A percentile compares a stretch with the other conserved stretches of the same genome.
Evolutionary conservation across 257 asterid species (phyloP).

Genomic region (Nicotiana noctiflora): DNA sequence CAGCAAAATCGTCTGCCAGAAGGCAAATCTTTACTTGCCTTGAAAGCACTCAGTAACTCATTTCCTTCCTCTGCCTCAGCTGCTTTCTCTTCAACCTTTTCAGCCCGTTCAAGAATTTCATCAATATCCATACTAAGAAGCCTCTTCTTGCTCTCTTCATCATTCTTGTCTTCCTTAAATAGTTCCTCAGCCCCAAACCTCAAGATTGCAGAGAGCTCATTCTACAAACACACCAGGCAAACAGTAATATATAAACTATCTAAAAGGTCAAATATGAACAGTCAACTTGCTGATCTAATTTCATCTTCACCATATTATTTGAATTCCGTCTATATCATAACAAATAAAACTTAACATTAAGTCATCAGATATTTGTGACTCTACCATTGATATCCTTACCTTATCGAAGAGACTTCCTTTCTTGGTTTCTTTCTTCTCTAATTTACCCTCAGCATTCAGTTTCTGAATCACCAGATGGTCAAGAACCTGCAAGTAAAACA

Average conservation of each 20-base stretch:
- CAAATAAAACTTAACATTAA: background rate
- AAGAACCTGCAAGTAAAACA: conserved; percentile 53
- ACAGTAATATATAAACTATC: background rate
- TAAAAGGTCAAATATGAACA: background rate
- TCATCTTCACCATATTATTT: background rate
- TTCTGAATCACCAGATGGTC: conserved; percentile 98
- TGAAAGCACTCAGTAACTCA: conserved; percentile 86
- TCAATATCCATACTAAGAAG: conserved; percentile 93
- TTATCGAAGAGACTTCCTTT: conserved; percentile 84
- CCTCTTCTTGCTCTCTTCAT: conserved; percentile 91
- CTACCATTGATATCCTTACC: conserved; percentile 36
- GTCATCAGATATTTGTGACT: background rate
- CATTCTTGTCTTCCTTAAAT: conserved; percentile 87
- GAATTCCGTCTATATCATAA: background rate
- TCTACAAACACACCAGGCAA: conserved; percentile 39
- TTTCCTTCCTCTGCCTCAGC: conserved; percentile 65
- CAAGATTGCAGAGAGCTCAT: conserved; percentile 96
- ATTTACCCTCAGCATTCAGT: conserved; percentile 90
- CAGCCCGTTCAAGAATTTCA: conserved; percentile 99
- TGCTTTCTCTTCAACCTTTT: conserved; percentile 88
- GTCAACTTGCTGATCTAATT: background rate
- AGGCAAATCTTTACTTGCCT: conserved; percentile 38
- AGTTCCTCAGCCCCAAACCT: conserved; percentile 99
- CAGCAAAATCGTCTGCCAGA: background rate
- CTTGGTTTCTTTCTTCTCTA: conserved; percentile 96